Base-by-base conservation (phyloP, 768 basidiomycete species). In the Pisolithus tinctorius region DNA sequence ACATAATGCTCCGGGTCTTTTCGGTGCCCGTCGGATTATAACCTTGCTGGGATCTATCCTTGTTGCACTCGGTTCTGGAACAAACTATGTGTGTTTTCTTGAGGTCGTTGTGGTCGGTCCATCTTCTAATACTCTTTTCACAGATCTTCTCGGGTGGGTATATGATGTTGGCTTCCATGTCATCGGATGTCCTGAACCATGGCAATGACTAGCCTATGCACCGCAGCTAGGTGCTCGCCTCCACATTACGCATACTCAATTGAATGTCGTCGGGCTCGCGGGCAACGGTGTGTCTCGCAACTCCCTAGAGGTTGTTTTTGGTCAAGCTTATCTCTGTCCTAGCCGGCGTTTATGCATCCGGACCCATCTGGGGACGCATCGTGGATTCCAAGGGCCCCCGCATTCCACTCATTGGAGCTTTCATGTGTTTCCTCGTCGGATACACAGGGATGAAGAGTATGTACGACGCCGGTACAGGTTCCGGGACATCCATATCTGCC, bases 211-310 rank as follows among this genome's bases (percentile, higher is more conserved):
- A 84, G 92, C 90, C 17, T 96, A 93, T 64, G 82, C 87, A 1
- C 92, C 93, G 0, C 92, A 95, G 63, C 77, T 95, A 4, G 88
- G 87, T 1, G 69, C 82, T n/a, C 79, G 82, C 38, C 77, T 95
- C 16, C 72, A 76, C 43, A 79, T 94, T 47, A 78, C 80, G 4
- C 87, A 93, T 49, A 94, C 92, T 0, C 81, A 87, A 51, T 72
- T 91, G 34, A 94, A 95, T 58, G 65, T 93, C 34, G 78, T 94
- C 16, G 91, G 81, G 14, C 71, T 87, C n/a, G 85, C 83, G 1
- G 86, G 82, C n/a, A 90, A 86, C 58, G 63, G 87, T 90, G 59
- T 52, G 82, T 4, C 2, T 20, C 20, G 20, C 20, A 20, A 20
- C 6, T 16, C 31, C 40, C 29, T 29, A 20, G 3, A 41, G 17